Evolutionary conservation across 2,329 filamentous ascomycete species (phyloP).

Genomic region (Ceratocystis papillata): DNA sequence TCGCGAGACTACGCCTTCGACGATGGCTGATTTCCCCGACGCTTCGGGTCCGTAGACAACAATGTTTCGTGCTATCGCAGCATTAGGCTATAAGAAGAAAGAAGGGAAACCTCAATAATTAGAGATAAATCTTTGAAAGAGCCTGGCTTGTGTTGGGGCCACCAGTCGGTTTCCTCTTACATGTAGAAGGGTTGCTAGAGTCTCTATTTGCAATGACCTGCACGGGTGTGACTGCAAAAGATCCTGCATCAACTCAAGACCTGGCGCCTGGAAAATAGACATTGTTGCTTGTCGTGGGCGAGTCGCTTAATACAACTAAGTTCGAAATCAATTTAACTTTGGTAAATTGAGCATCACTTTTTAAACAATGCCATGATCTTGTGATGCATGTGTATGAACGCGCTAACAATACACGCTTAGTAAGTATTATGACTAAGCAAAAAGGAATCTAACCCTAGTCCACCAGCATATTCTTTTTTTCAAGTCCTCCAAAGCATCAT

Average conservation of each 20-base stretch:
- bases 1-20: slow-evolving; percentile 32
- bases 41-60: slow-evolving; percentile 76
- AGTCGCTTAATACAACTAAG: background rate
- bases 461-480: background rate
- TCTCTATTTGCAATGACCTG: slow-evolving; percentile 48
- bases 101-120: background rate
- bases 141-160: too few species aligned
- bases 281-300: slow-evolving; percentile 10
- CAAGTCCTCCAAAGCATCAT: background rate
- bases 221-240: slow-evolving; percentile 44
- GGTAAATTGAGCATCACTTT: background rate
- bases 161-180: slow-evolving; percentile 30
- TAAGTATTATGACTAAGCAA: background rate
- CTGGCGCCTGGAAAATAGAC: slow-evolving; percentile 41
- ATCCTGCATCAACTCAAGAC: slow-evolving; percentile 40
- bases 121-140: slow-evolving; percentile 25
- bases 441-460: background rate
- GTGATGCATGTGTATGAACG: background rate
- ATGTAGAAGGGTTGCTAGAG: slow-evolving; percentile 45
- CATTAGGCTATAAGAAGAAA: slow-evolving; percentile 41
- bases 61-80: slow-evolving; percentile 62
- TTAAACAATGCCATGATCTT: background rate
- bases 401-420: background rate
- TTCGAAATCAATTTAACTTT: too few species aligned
- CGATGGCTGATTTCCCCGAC: slow-evolving; percentile 72